phyloP scores from a whole-genome alignment of 805 yeast genomes.

The Yarrowia phangngaensis region DNA sequence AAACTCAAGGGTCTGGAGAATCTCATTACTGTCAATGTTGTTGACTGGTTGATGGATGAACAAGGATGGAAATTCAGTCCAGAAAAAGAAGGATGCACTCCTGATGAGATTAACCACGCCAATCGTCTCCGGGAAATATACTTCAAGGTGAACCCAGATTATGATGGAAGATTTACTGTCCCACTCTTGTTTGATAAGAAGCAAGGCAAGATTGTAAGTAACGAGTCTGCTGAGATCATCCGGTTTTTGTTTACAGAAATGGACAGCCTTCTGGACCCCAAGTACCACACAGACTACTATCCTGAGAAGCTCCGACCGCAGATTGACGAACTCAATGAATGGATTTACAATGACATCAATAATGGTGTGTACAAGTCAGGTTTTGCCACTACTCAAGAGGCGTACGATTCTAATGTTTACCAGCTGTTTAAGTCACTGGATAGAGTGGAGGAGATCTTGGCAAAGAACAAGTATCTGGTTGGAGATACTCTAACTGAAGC shows the following conservation, averaged over 20 bases:
- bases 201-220: conserved; percentile 76
- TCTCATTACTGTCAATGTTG: conserved; percentile 56
- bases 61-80: conserved; percentile 84
- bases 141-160: conserved; percentile 68
- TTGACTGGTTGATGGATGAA: conserved; percentile 84
- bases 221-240: conserved; percentile 86
- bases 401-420: conserved; percentile 64
- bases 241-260: conserved; percentile 78
- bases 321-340: conserved; percentile 73
- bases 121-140: conserved; percentile 67
- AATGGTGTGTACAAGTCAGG: conserved; percentile 94
- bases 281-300: conserved; percentile 54
- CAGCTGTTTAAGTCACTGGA: conserved; percentile 65
- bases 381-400: conserved; percentile 78
- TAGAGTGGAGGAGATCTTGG: conserved; percentile 60
- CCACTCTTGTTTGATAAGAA: conserved; percentile 92
- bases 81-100: conserved; percentile 49
- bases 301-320: conserved; percentile 52
- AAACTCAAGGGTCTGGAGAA: conserved; percentile 66
- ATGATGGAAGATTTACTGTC: conserved; percentile 81
- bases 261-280: conserved; percentile 44
- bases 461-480: conserved; percentile 46
- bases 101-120: conserved; percentile 58
- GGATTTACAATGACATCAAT: conserved; percentile 83
- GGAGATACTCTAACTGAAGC: conserved; percentile 80